Base-by-base conservation (phyloP, 257 asterid genomes). In the Fraxinus pennsylvanica region DNA sequence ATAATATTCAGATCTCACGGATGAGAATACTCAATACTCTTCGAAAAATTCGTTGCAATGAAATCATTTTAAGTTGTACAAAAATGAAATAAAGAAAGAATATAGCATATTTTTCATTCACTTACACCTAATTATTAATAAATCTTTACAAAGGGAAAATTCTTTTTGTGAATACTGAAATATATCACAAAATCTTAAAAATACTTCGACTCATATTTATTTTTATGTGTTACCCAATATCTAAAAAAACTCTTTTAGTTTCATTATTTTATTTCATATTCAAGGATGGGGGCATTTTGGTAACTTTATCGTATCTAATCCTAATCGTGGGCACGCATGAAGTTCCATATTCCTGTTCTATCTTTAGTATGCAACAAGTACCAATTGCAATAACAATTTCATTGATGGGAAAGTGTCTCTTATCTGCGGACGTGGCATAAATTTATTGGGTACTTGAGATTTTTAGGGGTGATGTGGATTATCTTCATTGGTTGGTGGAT, bases 401-500 rank as follows among this genome's bases (percentile, higher is more conserved):
- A 80, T 76, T 75, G 81, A 84, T 76, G 43, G 43, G 6, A 68
- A 61, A 22, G 68, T 75, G 74, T 12, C 47, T 81, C 83, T 90
- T 92, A 92, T 92, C 93, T 78, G 82, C 33, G 79, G 90, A 91
- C 76, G n/a, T 87, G 92, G 83, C 79, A 0, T 2, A 9, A 72
- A 0, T 0, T 6, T n/a, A 88, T 90, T 91, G 96, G 92, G 33
- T 0, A 1, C 0, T 1, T 0, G 9, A 50, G 86, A 88, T 86
- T 91, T 79, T 67, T 66, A 0, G 6, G 3, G 88, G 57, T 82
- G 95, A 82, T 86, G 82, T 92, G 97, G 91, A 71, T 12, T 54
- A 68, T 65, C 80, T 79, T 83, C 85, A 85, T 85, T 88, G 94
- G 68, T 79, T 86, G 81, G 87, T 78, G 88, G 89, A 89, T 85